Percentiles rank a stretch among this genome's conserved stretches.
phyloP scores from a whole-genome alignment of 768 basidiomycete species.

The Tylopilus subfusipes region DNA sequence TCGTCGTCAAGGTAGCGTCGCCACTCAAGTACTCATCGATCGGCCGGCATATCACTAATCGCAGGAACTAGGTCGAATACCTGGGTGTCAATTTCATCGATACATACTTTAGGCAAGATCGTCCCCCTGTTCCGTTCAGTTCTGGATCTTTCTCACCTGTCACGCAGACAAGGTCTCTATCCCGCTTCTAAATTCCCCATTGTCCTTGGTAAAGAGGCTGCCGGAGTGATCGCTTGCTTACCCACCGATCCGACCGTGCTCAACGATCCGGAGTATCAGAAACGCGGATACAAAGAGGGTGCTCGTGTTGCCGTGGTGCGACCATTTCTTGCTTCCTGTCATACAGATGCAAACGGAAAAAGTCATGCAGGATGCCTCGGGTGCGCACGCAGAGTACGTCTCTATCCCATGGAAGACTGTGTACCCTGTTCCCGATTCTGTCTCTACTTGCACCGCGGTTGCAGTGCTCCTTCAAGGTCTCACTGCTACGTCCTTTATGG shows the following conservation, averaged over 20 bases:
- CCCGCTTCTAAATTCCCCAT: slow-evolving; percentile 55
- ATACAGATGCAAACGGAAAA: not conserved
- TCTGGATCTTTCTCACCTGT: not conserved
- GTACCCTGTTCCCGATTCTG: slow-evolving; percentile 58
- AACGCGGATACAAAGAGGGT: slow-evolving; percentile 64
- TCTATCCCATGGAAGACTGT: slow-evolving; percentile 60
- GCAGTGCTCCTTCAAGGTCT: slow-evolving; percentile 71
- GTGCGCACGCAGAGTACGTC: slow-evolving; percentile 69
- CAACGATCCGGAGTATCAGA: slow-evolving; percentile 59
- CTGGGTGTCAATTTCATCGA: slow-evolving; percentile 87
- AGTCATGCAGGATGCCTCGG: slow-evolving; percentile 39
- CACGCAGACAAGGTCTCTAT: slow-evolving; percentile 61
- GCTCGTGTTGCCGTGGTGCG: slow-evolving; percentile 68
- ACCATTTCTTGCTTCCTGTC: not conserved
- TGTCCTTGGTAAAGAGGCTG: slow-evolving; percentile 71
- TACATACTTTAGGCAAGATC: slow-evolving; percentile 67
- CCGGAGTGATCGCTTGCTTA: slow-evolving; percentile 72
- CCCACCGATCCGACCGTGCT: slow-evolving; percentile 64
- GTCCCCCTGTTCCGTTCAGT: not conserved
- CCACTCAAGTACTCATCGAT: too few relatives aligned
- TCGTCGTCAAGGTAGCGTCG: slow-evolving; percentile 40
- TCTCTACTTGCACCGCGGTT: slow-evolving; percentile 62
- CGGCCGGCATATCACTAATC: not conserved
- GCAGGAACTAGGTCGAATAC: slow-evolving; percentile 54
- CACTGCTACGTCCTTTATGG: slow-evolving; percentile 73